Percentiles rank a stretch among this genome's conserved stretches.
Evolutionary conservation across 805 yeast genomes (phyloP).

Genomic region (Pichia sporocuriosa): DNA sequence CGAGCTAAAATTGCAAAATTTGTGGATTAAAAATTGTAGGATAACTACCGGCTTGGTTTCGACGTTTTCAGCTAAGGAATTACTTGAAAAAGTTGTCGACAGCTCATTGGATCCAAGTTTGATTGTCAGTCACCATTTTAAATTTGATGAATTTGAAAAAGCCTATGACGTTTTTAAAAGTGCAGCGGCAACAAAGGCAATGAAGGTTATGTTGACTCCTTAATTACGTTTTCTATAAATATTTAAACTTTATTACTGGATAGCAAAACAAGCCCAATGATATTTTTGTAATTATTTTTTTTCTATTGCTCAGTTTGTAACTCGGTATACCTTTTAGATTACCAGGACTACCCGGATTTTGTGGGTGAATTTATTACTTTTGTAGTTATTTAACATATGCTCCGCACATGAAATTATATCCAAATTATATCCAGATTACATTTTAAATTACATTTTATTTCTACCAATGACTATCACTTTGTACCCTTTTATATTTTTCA

Average conservation of each 20-base stretch:
- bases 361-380: too few relatives aligned
- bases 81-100: conserved; percentile 31
- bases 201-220: conserved; percentile 35
- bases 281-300: too few relatives aligned
- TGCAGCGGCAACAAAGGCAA: conserved; percentile 50
- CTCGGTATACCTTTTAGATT: too few relatives aligned
- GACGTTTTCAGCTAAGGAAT: conserved; percentile 36
- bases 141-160: conserved; percentile 46
- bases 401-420: too few relatives aligned
- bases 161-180: conserved; percentile 55
- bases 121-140: conserved; percentile 56
- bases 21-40: conserved; percentile 39
- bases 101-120: conserved; percentile 40
- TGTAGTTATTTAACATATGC: too few relatives aligned
- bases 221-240: conserved; percentile 3
- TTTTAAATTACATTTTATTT: too few relatives aligned
- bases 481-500: conserved; percentile 52
- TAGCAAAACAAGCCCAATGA: too few relatives aligned
- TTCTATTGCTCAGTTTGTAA: too few relatives aligned
- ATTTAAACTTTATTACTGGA: neutral
- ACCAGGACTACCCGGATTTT: too few relatives aligned
- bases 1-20: conserved; percentile 35
- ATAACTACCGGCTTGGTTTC: conserved; percentile 46
- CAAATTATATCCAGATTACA: too few relatives aligned
- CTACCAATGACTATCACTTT: too few relatives aligned